Conservation (phyloP, 495 filamentous ascomycete genomes). For the Penicillium angulare region DNA sequence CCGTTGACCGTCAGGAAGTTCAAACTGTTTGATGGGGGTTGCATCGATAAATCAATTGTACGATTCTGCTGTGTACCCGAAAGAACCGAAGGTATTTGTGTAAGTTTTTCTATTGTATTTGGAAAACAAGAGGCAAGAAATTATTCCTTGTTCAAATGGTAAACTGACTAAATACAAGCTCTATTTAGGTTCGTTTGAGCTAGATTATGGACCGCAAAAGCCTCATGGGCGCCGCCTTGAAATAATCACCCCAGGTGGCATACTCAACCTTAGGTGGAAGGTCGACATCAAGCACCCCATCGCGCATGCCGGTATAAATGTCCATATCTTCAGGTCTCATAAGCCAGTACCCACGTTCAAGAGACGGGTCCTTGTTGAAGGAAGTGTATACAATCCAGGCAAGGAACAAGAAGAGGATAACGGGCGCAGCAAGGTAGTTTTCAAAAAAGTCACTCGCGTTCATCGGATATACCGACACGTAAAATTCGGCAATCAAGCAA, state of each 20-base stretch:
- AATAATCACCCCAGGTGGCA: conserved; percentile 24
- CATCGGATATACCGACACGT: conserved; percentile 41
- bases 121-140: too few relatives aligned
- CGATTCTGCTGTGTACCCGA: too few relatives aligned
- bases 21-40: too few relatives aligned
- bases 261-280: conserved; percentile 27
- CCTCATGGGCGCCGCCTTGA: conserved; percentile 26
- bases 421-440: conserved; percentile 56
- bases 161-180: too few relatives aligned
- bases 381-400: conserved; percentile 31
- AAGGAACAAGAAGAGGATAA: conserved; percentile 50
- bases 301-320: conserved; percentile 21
- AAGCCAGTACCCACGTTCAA: conserved; percentile 27
- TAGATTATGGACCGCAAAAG: conserved; percentile 34
- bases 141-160: too few relatives aligned
- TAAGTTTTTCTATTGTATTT: too few relatives aligned
- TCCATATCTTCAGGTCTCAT: conserved; percentile 23
- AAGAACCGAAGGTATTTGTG: too few relatives aligned
- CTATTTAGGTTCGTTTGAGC: too few relatives aligned
- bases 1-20: too few relatives aligned
- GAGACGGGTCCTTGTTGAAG: conserved; percentile 20
- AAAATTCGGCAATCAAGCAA: conserved; percentile 62
- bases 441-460: conserved; percentile 59
- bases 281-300: conserved; percentile 23
- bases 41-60: too few relatives aligned